Conservation (phyloP, 2,329 filamentous ascomycete genomes). For the Fusarium miscanthi region DNA sequence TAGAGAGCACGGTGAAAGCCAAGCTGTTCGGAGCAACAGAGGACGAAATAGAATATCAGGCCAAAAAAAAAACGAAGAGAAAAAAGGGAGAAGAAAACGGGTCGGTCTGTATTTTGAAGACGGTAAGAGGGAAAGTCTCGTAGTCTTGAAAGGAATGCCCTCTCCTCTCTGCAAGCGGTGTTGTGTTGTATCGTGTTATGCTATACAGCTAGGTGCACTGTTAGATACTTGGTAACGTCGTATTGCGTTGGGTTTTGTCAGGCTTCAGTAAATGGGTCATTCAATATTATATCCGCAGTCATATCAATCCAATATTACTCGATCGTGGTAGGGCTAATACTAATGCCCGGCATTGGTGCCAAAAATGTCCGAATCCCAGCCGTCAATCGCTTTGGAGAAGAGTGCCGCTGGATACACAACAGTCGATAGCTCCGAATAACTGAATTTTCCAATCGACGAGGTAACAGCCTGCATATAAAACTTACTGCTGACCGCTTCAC, state of each 20-base stretch:
- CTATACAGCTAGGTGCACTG: slow-evolving; percentile 4
- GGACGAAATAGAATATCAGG: neutral
- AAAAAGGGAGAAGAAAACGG: neutral
- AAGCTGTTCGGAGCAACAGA: neutral
- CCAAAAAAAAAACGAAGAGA: neutral
- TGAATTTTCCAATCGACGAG: slow-evolving; percentile 35
- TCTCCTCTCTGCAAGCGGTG: slow-evolving; percentile 13
- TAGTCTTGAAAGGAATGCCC: slow-evolving; percentile 18
- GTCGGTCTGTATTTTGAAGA: slow-evolving; percentile 20
- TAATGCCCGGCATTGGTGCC: slow-evolving; percentile 20
- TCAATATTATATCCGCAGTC: slow-evolving; percentile 5
- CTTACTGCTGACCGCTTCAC: slow-evolving; percentile 30
- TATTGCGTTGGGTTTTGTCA: slow-evolving; percentile 33
- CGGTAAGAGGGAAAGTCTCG: slow-evolving; percentile 19
- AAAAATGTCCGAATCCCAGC: slow-evolving; percentile 35
- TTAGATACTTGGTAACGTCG: slow-evolving; percentile 5
- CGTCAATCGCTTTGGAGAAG: slow-evolving; percentile 13
- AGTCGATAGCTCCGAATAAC: slow-evolving; percentile 31
- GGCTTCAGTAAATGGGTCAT: slow-evolving; percentile 26
- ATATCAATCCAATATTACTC: slow-evolving; percentile 15
- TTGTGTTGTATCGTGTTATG: slow-evolving; percentile 28
- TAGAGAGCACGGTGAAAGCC: slow-evolving; percentile 15
- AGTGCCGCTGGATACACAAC: slow-evolving; percentile 26
- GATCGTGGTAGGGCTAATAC: slow-evolving; percentile 26
- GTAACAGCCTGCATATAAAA: slow-evolving; percentile 8